Percentiles rank a stretch among this genome's conserved stretches.
phyloP scores from a whole-genome alignment of 2,329 filamentous ascomycete genomes.

The Ophiocordyceps camponoti-leonardi region DNA sequence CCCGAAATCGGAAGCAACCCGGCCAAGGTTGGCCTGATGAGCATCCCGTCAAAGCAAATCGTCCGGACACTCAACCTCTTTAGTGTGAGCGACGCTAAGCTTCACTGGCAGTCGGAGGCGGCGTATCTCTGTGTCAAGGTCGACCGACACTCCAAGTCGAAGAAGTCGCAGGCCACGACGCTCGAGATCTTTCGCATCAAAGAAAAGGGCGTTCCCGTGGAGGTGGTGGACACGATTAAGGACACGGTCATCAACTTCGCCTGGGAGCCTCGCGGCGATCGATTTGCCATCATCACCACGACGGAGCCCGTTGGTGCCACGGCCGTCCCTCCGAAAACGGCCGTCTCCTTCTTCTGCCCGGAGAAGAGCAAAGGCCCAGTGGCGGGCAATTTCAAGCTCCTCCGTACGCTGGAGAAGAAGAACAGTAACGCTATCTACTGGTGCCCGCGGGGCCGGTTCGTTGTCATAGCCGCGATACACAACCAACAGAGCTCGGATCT shows the following conservation, averaged over 20 bases:
- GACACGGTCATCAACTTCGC: slow-evolving; percentile 99
- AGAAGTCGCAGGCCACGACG: slow-evolving; percentile 93
- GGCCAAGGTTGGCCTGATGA: slow-evolving; percentile 93
- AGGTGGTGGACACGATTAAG: slow-evolving; percentile 94
- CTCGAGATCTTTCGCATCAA: slow-evolving; percentile 94
- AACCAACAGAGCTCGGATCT: slow-evolving; percentile 89
- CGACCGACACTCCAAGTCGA: slow-evolving; percentile 95
- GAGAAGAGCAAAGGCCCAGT: slow-evolving; percentile 75
- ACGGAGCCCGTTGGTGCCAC: slow-evolving; percentile 64
- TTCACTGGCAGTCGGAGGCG: slow-evolving; percentile 95
- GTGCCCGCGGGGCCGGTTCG: slow-evolving; percentile 90
- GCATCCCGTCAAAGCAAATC: slow-evolving; percentile 83
- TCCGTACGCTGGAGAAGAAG: slow-evolving; percentile 94
- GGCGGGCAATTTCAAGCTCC: slow-evolving; percentile 88
- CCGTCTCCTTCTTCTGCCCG: slow-evolving; percentile 90
- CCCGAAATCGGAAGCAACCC: slow-evolving; percentile 96
- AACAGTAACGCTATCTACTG: slow-evolving; percentile 99
- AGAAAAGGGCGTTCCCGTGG: slow-evolving; percentile 95
- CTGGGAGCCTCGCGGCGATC: slow-evolving; percentile 96
- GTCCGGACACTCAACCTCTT: slow-evolving; percentile 92
- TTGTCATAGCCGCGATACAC: slow-evolving; percentile 81
- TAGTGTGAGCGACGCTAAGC: slow-evolving; percentile 92
- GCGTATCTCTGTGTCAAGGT: slow-evolving; percentile 97
- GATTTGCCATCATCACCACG: slow-evolving; percentile 93
- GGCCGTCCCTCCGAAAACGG: slow-evolving; percentile 81